Evolutionary conservation across 495 filamentous ascomycete species (phyloP), one percentile per base, ranked within the genome.

Genomic region (Penicillium coffeae): DNA sequence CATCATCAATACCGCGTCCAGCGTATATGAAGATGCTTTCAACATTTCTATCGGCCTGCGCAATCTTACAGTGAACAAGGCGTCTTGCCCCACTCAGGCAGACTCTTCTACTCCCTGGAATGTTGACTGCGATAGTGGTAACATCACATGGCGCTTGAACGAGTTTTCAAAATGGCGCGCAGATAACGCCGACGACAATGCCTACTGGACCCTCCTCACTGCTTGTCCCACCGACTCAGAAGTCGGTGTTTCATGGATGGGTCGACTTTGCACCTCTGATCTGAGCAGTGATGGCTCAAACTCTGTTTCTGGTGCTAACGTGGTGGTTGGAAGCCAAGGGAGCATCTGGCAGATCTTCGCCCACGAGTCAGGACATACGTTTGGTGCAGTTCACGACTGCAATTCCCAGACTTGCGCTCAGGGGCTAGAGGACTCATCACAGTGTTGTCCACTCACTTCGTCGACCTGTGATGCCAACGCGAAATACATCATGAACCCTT

Each of bases 341-440:
- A 86, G 81, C 16, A 89, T 95, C 55, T 98, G 94, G 94, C 89
- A 96, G 63, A 88, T 98, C 42, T 90, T 97, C 69, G 92, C 93
- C 18, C 93, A 98, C 59, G 94, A 98, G 65, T 82, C 87, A 10
- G 93, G 93, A 8, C 93, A 98, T 55, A 96, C 89, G 0, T 96
- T 96, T 59, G 93, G 93, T 35, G 94, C 93, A 10, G 89, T 96
- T 32, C 93, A 98, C 62, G 93, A 98, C 68, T 98, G 93, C 65
- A 84, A 78, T 3, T 58, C 72, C 0, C 36, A 69, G 10, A 81
- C 85, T n/a, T 97, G 93, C 64, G 39, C 51, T 2, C 74, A 76
- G 16, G 77, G 78, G 3, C 78, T 87, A 22, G 74, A 75, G 25
- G 69, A 74, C 19, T 75, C 76, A 8, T 90, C 92, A 36, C 80